A percentile compares a stretch with the other conserved stretches of the same genome.
Evolutionary conservation across 371 early-diverging fungal species (phyloP).

Genomic region (Syncephalis plumigaleata): DNA sequence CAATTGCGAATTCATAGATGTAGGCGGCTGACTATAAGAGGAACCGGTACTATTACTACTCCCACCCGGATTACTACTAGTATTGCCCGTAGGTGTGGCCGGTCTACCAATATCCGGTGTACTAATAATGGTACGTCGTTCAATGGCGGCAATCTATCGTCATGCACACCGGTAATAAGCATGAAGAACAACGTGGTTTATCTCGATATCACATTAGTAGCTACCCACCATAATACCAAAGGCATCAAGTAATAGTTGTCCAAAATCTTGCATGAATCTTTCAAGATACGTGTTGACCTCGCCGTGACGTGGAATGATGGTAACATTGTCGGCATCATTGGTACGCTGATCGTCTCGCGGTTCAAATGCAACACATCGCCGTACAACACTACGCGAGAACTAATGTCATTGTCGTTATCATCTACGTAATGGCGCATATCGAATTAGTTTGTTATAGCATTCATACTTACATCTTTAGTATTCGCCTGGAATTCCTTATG

Average conservation of each 20-base stretch:
- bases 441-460: too few relatives aligned
- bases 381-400: constrained; percentile 56
- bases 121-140: constrained; percentile 4
- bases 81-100: constrained; percentile 1
- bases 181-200: too few relatives aligned
- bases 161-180: too few relatives aligned
- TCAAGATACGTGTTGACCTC: constrained; percentile 57
- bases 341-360: constrained; percentile 44
- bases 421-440: too few relatives aligned
- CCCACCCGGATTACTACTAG: background rate
- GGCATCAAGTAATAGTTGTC: constrained; percentile 41
- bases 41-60: constrained; percentile 2
- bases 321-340: constrained; percentile 52
- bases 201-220: too few relatives aligned
- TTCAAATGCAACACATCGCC: constrained; percentile 69
- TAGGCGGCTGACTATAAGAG: too few relatives aligned
- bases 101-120: constrained; percentile 9
- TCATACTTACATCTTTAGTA: constrained; percentile 37
- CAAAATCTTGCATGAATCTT: constrained; percentile 56
- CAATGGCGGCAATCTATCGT: constrained; percentile 2
- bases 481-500: constrained; percentile 37
- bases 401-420: constrained; percentile 9
- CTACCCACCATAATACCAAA: constrained; percentile 32
- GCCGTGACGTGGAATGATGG: constrained; percentile 69
- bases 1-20: too few relatives aligned